These are phyloP conservation scores for Neurospora sp. DNA, from an alignment of 495 filamentous ascomycete genomes.

Conservation along the genomic window DNA sequence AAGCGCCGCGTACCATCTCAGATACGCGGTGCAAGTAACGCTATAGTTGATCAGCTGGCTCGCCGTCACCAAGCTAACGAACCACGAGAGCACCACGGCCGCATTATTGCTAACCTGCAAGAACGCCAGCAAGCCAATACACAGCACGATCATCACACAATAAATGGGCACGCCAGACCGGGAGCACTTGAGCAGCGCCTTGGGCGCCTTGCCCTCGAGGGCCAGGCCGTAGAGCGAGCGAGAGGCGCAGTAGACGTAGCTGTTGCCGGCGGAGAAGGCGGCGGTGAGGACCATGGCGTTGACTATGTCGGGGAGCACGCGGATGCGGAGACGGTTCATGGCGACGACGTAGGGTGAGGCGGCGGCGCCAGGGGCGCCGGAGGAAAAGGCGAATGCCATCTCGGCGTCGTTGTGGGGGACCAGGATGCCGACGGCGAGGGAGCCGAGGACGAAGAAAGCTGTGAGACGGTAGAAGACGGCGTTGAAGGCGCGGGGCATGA, in stretches of 20 bases:
- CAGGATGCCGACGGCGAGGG: conserved; percentile 57
- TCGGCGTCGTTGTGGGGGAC: conserved; percentile 48
- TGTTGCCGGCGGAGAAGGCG: conserved; percentile 76
- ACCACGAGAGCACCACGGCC: conserved; percentile 63
- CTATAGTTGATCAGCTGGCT: conserved; percentile 71
- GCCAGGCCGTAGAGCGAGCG: conserved; percentile 67
- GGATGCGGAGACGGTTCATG: conserved; percentile 64
- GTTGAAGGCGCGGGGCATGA: conserved; percentile 63
- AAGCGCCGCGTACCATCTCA: conserved; percentile 60
- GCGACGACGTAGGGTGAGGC: conserved; percentile 83
- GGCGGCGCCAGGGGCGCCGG: conserved; percentile 46
- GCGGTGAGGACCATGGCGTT: conserved; percentile 69
- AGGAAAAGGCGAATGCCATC: conserved; percentile 43
- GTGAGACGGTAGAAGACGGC: conserved; percentile 68
- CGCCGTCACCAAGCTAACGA: conserved; percentile 60
- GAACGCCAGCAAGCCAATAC: conserved; percentile 58
- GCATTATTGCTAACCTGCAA: conserved; percentile 60
- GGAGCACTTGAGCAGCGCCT: conserved; percentile 52
- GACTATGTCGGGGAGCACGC: conserved; percentile 62
- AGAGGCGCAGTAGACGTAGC: conserved; percentile 73
- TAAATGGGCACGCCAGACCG: conserved; percentile 50
- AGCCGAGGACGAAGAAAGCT: conserved; percentile 65
- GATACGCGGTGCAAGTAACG: conserved; percentile 59
- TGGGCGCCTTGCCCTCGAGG: conserved; percentile 55
- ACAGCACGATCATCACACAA: conserved; percentile 50